Percentiles rank a stretch among this genome's conserved stretches.
phyloP scores from a whole-genome alignment of 1,284 basidiomycete species.

The Rhodotorula sp. region DNA sequence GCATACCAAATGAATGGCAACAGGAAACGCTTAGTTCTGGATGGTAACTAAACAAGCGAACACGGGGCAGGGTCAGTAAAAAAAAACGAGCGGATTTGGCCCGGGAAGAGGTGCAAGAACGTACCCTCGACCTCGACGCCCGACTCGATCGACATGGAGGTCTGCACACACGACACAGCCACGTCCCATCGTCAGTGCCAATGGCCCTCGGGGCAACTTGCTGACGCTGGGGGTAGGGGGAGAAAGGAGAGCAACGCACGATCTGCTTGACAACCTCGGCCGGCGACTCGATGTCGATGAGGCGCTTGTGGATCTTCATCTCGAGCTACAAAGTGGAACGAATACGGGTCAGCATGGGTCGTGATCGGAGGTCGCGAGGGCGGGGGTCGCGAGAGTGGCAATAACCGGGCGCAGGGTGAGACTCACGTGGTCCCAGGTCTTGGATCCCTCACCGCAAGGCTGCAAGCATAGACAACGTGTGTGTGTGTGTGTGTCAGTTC shows the following conservation, averaged over 20 bases:
- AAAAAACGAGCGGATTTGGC: too few species aligned
- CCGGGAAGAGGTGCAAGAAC: neutral
- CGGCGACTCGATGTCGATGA: conserved; percentile 98
- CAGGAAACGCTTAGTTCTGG: neutral
- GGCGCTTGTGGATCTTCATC: conserved; percentile 98
- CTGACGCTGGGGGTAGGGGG: neutral
- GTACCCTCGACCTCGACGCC: conserved; percentile 89
- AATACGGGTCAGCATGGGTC: neutral
- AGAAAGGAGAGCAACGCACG: conserved; percentile 56
- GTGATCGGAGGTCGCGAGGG: too few species aligned
- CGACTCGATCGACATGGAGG: conserved; percentile 96
- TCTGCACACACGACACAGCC: conserved; percentile 56
- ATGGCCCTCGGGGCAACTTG: too few species aligned
- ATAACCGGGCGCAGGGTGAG: neutral
- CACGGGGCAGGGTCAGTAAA: neutral
- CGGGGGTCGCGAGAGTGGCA: neutral
- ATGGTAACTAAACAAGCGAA: conserved; percentile 3
- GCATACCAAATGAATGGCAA: conserved; percentile 3
- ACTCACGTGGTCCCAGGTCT: conserved; percentile 92
- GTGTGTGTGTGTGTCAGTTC: neutral
- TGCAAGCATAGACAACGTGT: conserved; percentile 47
- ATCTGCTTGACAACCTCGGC: conserved; percentile 99
- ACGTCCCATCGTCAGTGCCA: too few species aligned
- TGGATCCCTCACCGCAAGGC: conserved; percentile 99
- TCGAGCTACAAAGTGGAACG: conserved; percentile 61